Evolutionary conservation across 805 yeast genomes (phyloP).

Genomic region (Zygotorulaspora florentina): DNA sequence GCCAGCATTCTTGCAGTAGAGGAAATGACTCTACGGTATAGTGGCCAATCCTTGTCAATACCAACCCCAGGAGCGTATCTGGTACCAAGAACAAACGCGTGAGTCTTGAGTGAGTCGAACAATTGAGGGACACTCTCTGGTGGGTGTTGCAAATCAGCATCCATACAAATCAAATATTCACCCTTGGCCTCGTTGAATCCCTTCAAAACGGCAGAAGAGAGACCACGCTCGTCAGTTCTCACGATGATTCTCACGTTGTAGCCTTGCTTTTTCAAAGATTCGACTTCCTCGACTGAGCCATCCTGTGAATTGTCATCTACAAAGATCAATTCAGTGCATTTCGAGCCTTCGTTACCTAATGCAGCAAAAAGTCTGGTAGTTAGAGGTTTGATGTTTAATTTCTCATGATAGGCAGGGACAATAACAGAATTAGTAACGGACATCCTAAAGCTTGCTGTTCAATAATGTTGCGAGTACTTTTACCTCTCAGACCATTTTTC

Average conservation of each 20-base stretch:
- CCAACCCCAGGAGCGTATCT: constrained; percentile 54
- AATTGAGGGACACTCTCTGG: constrained; percentile 48
- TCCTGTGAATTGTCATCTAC: constrained; percentile 51
- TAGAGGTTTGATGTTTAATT: constrained; percentile 45
- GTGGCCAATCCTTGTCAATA: constrained; percentile 51
- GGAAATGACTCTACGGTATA: constrained; percentile 46
- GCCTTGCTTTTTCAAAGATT: constrained; percentile 41
- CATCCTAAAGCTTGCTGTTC: constrained; percentile 19
- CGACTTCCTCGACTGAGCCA: constrained; percentile 51
- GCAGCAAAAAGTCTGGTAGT: constrained; percentile 48
- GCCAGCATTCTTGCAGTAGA: constrained; percentile 48
- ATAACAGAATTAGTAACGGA: constrained; percentile 40
- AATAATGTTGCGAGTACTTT: neutral
- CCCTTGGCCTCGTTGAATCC: constrained; percentile 48
- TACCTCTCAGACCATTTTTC: too few species aligned
- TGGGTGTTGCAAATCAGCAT: constrained; percentile 52
- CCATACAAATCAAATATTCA: constrained; percentile 48
- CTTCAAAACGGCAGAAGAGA: constrained; percentile 46
- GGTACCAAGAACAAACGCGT: constrained; percentile 47
- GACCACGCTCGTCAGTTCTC: constrained; percentile 48
- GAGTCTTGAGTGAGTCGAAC: constrained; percentile 38
- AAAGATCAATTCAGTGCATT: constrained; percentile 44
- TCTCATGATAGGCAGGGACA: constrained; percentile 51
- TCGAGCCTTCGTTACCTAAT: constrained; percentile 40
- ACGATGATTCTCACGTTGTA: constrained; percentile 47